Evolutionary conservation across 805 yeast species (phyloP).

Genomic region (Candida gorgasii): DNA sequence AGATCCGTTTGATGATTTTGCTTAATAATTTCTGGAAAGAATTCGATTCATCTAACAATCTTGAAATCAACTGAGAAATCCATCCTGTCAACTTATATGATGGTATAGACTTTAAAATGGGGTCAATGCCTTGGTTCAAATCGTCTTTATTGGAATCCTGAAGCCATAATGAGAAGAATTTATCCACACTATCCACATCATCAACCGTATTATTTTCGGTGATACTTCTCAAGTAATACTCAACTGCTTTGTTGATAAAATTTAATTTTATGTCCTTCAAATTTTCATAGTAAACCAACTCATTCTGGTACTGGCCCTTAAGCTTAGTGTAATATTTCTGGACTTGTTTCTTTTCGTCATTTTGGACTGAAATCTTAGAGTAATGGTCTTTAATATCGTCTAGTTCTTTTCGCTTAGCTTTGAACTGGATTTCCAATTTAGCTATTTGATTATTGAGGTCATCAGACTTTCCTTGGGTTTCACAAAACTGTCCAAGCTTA

Average conservation of each 20-base stretch:
- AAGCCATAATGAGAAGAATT: constrained; percentile 83
- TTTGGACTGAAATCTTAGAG: constrained; percentile 38
- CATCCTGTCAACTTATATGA: constrained; percentile 69
- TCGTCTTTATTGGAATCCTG: constrained; percentile 50
- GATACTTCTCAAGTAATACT: constrained; percentile 56
- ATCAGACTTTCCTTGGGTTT: constrained; percentile 54
- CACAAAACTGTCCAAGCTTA: constrained; percentile 70
- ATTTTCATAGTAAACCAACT: constrained; percentile 44
- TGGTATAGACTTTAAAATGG: constrained; percentile 47
- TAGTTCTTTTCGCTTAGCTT: constrained; percentile 47
- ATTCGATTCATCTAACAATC: constrained; percentile 51
- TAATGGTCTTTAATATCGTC: constrained; percentile 48
- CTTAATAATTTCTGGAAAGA: constrained; percentile 59
- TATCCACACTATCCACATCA: constrained; percentile 59
- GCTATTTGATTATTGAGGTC: constrained; percentile 45
- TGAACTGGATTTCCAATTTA: constrained; percentile 40
- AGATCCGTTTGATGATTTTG: constrained; percentile 46
- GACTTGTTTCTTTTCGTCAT: constrained; percentile 53
- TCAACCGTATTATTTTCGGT: constrained; percentile 27
- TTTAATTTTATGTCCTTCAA: constrained; percentile 38
- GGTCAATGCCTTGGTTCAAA: constrained; percentile 44
- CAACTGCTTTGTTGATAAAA: constrained; percentile 55
- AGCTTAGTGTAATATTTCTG: constrained; percentile 52
- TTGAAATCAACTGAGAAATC: constrained; percentile 79
- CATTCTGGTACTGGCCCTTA: constrained; percentile 49